A percentile compares a stretch with the other conserved stretches of the same genome.
Evolutionary conservation across 257 asterid genomes (phyloP).

Genomic region (Plantago major): DNA sequence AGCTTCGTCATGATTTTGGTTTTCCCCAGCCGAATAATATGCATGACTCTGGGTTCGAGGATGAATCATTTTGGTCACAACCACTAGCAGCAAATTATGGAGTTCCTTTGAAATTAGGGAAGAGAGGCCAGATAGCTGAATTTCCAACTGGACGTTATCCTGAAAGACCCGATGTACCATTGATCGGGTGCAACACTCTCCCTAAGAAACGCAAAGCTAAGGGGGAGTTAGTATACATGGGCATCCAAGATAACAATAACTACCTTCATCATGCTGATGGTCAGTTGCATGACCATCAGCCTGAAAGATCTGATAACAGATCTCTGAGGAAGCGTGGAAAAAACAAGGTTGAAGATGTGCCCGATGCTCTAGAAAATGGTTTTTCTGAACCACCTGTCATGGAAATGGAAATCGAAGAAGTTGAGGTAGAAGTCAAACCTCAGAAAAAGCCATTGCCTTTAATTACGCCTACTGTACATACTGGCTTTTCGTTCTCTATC

Average conservation of each 20-base stretch:
- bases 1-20: constrained; percentile 39
- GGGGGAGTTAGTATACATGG: constrained; percentile 44
- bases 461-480: constrained; percentile 84
- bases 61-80: constrained; percentile 51
- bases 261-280: constrained; percentile 37
- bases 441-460: constrained; percentile 70
- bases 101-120: constrained; percentile 54
- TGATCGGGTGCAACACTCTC: constrained; percentile 61
- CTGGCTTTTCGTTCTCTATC: constrained; percentile 85
- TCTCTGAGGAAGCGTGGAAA: constrained; percentile 62
- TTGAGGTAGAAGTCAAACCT: constrained; percentile 56
- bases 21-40: constrained; percentile 46
- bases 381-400: constrained; percentile 43
- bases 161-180: constrained; percentile 52
- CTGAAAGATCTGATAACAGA: constrained; percentile 24
- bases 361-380: constrained; percentile 44
- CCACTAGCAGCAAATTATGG: constrained; percentile 45
- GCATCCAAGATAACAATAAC: constrained; percentile 40
- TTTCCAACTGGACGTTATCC: constrained; percentile 35
- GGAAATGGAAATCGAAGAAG: constrained; percentile 53
- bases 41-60: constrained; percentile 45
- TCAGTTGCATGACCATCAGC: constrained; percentile 36
- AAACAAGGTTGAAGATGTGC: constrained; percentile 45
- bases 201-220: constrained; percentile 71
- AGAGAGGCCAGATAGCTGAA: constrained; percentile 56